These are phyloP conservation scores for Pleurotus tuber-regium DNA, from an alignment of 768 basidiomycete genomes.

Conservation along the genomic window DNA sequence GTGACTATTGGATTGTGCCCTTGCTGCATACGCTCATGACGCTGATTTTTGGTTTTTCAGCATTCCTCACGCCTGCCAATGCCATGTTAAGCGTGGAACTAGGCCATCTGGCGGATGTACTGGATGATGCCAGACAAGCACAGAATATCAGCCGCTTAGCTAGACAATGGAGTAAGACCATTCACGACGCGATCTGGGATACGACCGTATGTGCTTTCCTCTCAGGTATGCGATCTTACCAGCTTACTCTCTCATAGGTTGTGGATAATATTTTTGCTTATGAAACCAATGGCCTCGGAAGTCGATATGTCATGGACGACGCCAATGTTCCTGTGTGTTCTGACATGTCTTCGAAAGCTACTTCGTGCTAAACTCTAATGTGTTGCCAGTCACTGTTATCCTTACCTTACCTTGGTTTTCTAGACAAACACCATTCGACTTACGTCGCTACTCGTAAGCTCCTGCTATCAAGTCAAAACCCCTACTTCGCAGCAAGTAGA, in stretches of 20 bases:
- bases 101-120: slow-evolving; percentile 52
- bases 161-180: slow-evolving; percentile 53
- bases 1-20: slow-evolving; percentile 34
- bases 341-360: not conserved
- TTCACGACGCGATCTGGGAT: slow-evolving; percentile 59
- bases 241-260: slow-evolving; percentile 34
- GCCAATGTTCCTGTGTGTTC: slow-evolving; percentile 74
- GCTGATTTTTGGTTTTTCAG: slow-evolving; percentile 28
- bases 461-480: slow-evolving; percentile 62
- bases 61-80: slow-evolving; percentile 77
- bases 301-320: slow-evolving; percentile 80
- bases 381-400: slow-evolving; percentile 63
- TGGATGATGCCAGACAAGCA: slow-evolving; percentile 48
- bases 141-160: slow-evolving; percentile 54
- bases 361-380: not conserved
- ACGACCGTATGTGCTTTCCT: slow-evolving; percentile 43
- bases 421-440: slow-evolving; percentile 53
- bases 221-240: not conserved
- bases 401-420: slow-evolving; percentile 76
- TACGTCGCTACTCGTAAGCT: slow-evolving; percentile 66
- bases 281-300: slow-evolving; percentile 73
- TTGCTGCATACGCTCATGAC: not conserved
- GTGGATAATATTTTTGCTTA: slow-evolving; percentile 71
- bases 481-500: slow-evolving; percentile 64
- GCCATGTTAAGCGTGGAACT: slow-evolving; percentile 82